Evolutionary conservation across 2,329 filamentous ascomycete genomes (phyloP).

Genomic region (Arthrinium puccinioides): DNA sequence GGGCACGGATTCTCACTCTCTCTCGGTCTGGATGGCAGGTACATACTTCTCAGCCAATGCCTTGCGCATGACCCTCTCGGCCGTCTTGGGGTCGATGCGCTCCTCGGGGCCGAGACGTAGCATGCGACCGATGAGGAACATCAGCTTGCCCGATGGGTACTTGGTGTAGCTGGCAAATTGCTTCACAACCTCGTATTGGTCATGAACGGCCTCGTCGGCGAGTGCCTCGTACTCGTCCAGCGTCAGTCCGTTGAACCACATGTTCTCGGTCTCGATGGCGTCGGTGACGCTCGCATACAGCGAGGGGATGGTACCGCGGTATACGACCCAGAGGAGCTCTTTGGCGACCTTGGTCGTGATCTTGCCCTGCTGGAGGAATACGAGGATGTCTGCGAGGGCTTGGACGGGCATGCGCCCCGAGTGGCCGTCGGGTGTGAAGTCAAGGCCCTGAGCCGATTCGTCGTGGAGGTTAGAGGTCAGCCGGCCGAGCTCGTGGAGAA

Average conservation of each 20-base stretch:
- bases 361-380: slow-evolving; percentile 36
- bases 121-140: slow-evolving; percentile 55
- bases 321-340: slow-evolving; percentile 47
- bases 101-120: slow-evolving; percentile 46
- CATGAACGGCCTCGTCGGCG: slow-evolving; percentile 34
- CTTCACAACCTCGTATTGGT: slow-evolving; percentile 37
- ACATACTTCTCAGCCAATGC: slow-evolving; percentile 20
- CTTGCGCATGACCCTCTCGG: slow-evolving; percentile 37
- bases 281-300: slow-evolving; percentile 28
- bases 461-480: slow-evolving; percentile 44
- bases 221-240: slow-evolving; percentile 39
- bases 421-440: slow-evolving; percentile 37
- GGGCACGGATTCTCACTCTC: too few species aligned
- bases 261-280: slow-evolving; percentile 35
- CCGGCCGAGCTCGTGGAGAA: slow-evolving; percentile 68
- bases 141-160: slow-evolving; percentile 51
- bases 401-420: slow-evolving; percentile 37
- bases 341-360: slow-evolving; percentile 52
- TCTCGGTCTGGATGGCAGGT: too few species aligned
- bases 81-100: slow-evolving; percentile 45
- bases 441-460: slow-evolving; percentile 21
- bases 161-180: slow-evolving; percentile 36
- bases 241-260: slow-evolving; percentile 49
- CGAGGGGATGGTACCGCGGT: slow-evolving; percentile 36
- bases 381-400: slow-evolving; percentile 44